Conservation (phyloP, 2,329 filamentous ascomycete species). For the Fusarium tanahbumbuense region DNA sequence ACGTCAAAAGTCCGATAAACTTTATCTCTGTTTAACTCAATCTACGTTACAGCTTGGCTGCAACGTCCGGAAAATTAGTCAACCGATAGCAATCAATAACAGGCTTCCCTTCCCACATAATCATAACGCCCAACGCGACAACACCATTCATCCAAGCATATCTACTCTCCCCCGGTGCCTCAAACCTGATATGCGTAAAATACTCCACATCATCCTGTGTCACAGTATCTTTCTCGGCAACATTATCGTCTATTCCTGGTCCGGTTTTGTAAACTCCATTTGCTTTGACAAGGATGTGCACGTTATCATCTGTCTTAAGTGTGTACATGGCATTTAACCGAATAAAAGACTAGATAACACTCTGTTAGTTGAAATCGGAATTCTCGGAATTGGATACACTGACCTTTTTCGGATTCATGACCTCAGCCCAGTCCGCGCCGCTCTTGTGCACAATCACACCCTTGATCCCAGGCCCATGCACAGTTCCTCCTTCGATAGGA, state of each 20-base stretch:
- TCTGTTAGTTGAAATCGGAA: not conserved
- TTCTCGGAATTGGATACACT: not conserved
- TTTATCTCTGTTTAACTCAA: not conserved
- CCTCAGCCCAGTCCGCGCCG: constrained; percentile 38
- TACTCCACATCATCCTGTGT: constrained; percentile 37
- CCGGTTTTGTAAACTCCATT: constrained; percentile 37
- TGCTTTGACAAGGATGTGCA: constrained; percentile 35
- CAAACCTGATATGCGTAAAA: constrained; percentile 37
- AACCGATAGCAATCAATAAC: constrained; percentile 40
- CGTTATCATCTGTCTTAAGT: constrained; percentile 24
- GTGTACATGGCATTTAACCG: constrained; percentile 36
- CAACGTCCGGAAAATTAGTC: constrained; percentile 36
- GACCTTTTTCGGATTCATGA: constrained; percentile 32
- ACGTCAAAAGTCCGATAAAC: not conserved
- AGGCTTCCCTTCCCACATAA: constrained; percentile 31
- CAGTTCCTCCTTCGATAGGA: constrained; percentile 30
- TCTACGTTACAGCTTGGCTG: constrained; percentile 5
- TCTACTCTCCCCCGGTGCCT: constrained; percentile 24
- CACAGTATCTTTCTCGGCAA: constrained; percentile 18
- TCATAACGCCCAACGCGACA: constrained; percentile 33
- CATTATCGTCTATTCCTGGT: constrained; percentile 8
- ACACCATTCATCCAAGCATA: constrained; percentile 37
- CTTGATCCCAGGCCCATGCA: constrained; percentile 29
- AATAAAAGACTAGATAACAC: constrained; percentile 11
- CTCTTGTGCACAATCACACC: constrained; percentile 33